Evolutionary conservation across 1,284 basidiomycete species (phyloP), one percentile per base, ranked within the genome.

Genomic region (Ganoderma boninense): DNA sequence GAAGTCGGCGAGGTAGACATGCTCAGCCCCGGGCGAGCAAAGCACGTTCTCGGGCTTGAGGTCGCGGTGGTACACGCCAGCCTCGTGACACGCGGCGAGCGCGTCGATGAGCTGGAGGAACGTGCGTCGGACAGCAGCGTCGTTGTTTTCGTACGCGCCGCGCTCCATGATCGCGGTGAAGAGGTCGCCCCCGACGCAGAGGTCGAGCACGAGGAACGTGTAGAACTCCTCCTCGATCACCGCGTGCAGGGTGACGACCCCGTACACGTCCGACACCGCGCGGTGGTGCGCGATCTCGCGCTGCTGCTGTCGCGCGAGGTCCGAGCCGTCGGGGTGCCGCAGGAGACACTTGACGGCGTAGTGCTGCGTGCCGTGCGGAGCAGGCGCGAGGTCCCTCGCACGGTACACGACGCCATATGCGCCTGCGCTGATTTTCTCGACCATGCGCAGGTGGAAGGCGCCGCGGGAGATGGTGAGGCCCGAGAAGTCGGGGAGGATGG

Each of bases 11-110:
- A 92, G 78, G 62, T 86, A 85, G 38, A 92, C 84, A 67, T 82
- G 80, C 65, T 80, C 77, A 62, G 88, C 87, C 62, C 77, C 73
- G 0, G 64, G 70, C 2, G 66, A 84, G 77, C 89, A 90, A 38
- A 93, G 81, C 71, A 93, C 87, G 80, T 93, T 93, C 78, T 92
- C 91, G 0, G 92, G 91, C 79, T 92, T 93, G 69, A 93, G 82
- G 75, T 92, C 92, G 52, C 90, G 89, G 77, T 92, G 90, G 80
- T 84, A 90, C 79, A 92, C 87, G 62, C 88, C 87, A 69, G 85
- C 78, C 44, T 79, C 77, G 79, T 92, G 90, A 79, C 89, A 89
- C 74, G 86, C 86, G 43, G 87, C 82, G 69, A 92, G 85, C 11
- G 90, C 87, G 73, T 90, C 89, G 76, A 92, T 77, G 72, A 92